Base-by-base conservation (phyloP, 192 early-diverging fungal genomes). In the Mortierella claussenii region DNA sequence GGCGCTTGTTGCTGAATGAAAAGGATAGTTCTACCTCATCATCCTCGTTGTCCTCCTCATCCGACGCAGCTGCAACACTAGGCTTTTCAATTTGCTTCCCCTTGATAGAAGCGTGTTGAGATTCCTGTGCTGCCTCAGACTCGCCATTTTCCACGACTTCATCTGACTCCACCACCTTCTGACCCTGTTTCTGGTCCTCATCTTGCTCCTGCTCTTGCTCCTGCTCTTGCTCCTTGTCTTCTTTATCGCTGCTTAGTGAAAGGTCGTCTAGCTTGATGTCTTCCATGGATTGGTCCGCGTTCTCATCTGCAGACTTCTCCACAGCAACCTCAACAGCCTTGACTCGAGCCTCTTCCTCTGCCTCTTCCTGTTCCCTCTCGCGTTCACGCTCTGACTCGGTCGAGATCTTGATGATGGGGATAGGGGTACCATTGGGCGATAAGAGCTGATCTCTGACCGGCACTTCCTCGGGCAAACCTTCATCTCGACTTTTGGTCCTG, bases 1-100 rank as follows among this genome's bases (percentile, higher is more conserved):
- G 88, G 23, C 98, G 86, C 88, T 99, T 99, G 86, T 94, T 92
- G 57, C 90, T 88, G 79, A 96, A 96, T 3, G 88, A 91, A 64
- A 94, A 95, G 42, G 69, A 76, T 18, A 82, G 60, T 53, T 86
- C 87, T 28, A 78, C 62, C 28, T 80, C 75, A n/a, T 79, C 68
- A n/a, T 80, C 66, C 37, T 80, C 62, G 37, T 46, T 56, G 0
- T 67, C 60, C 26, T 78, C 54, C 1, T 67, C 66, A 11, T 82
- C 59, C 10, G 60, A 78, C 9, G 61, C 64, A 9, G 59, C 68
- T 27, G 64, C 73, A 24, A 81, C 61, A 42, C 78, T 80, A 10
- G 84, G 79, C 28, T 82, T 80, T 18, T 87, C 87, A 62, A 87
- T 83, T 21, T 69, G 56, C 42, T 81, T 70, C 13, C 79, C 70